A percentile compares a stretch with the other conserved stretches of the same genome.
These are phyloP conservation scores for Amborella trichopoda DNA, from an alignment of 164 flowering plant species.

Conservation along the genomic window DNA sequence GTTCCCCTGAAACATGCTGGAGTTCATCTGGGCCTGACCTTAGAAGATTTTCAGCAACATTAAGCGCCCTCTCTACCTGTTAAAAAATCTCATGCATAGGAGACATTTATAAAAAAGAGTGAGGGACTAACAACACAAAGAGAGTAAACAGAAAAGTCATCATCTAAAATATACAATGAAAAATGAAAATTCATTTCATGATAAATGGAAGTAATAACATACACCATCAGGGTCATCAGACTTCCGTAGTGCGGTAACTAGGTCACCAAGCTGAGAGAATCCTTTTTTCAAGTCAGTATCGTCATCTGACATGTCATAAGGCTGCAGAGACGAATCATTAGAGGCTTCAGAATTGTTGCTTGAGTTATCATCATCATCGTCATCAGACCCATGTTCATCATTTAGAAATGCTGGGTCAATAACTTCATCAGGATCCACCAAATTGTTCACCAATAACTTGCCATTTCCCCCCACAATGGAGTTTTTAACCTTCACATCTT, in stretches of 20 bases:
- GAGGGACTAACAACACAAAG: too few species aligned
- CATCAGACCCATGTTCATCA: constrained; percentile 26
- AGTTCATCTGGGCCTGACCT: constrained; percentile 94
- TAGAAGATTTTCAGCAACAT: constrained; percentile 80
- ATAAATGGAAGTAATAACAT: constrained; percentile 19
- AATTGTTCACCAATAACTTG: constrained; percentile 19
- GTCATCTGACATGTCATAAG: constrained; percentile 91
- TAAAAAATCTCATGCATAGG: neutral
- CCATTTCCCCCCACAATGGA: constrained; percentile 3
- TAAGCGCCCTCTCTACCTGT: constrained; percentile 88
- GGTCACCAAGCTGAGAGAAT: constrained; percentile 73
- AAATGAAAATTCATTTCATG: neutral
- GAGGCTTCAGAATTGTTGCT: constrained; percentile 57
- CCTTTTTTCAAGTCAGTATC: constrained; percentile 62
- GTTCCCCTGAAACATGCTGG: constrained; percentile 55
- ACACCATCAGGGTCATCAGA: constrained; percentile 92
- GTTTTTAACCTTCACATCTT: constrained; percentile 12
- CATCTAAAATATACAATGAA: neutral
- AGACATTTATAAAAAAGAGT: too few species aligned
- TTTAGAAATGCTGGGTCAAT: constrained; percentile 63
- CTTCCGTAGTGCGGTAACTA: constrained; percentile 77
- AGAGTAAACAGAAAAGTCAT: too few species aligned
- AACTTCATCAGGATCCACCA: constrained; percentile 77
- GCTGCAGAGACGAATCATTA: constrained; percentile 74
- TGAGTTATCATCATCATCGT: constrained; percentile 39